Percentiles rank a stretch among this genome's conserved stretches.
Evolutionary conservation across 108 stramenopile species (phyloP).

Genomic region (Fragilariopsis cylindrus): DNA sequence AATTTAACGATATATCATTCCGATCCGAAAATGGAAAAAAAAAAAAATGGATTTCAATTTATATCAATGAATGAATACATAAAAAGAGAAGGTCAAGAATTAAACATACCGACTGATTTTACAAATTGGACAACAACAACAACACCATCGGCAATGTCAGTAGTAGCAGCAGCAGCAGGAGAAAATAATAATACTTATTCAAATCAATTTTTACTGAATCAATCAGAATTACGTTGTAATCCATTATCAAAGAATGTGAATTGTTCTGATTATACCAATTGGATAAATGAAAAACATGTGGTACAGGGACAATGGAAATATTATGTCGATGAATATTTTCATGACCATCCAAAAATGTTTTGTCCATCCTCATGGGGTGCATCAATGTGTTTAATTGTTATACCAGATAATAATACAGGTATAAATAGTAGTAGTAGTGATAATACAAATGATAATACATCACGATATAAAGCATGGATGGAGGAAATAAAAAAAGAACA

Average conservation of each 20-base stretch:
- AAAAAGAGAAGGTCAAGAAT: conserved; percentile 14
- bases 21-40: conserved; percentile 17
- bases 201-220: conserved; percentile 50
- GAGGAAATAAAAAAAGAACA: not conserved
- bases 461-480: conserved; percentile 37
- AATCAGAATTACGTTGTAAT: conserved; percentile 37
- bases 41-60: conserved; percentile 54
- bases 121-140: conserved; percentile 44
- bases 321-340: not conserved
- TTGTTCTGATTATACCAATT: not conserved
- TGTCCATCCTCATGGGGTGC: not conserved
- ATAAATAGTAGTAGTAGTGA: conserved; percentile 22
- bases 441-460: conserved; percentile 42
- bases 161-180: too few relatives aligned
- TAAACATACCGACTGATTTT: not conserved
- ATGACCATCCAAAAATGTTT: not conserved
- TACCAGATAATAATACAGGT: conserved; percentile 55
- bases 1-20: conserved; percentile 31
- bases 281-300: not conserved
- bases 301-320: not conserved
- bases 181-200: conserved; percentile 9
- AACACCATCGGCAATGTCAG: too few relatives aligned
- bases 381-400: not conserved
- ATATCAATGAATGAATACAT: conserved; percentile 89
- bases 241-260: not conserved